phyloP scores from a whole-genome alignment of 345 rosid species.

The Pistacia integerrima region DNA sequence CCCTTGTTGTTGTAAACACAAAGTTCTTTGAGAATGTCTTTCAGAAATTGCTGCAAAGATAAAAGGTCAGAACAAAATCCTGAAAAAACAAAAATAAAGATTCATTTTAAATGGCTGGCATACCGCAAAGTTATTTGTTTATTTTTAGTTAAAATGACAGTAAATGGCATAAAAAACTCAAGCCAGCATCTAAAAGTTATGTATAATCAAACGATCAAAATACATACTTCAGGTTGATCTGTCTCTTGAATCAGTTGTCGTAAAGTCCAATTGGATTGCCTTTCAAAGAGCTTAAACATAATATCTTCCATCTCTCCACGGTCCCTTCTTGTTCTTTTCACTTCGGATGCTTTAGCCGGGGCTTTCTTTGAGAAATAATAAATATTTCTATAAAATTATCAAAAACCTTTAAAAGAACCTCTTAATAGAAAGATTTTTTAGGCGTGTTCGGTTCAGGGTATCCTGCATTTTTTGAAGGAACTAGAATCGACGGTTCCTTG shows the following conservation, averaged over 20 bases:
- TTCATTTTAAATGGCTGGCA: too few relatives aligned
- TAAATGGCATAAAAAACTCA: neutral
- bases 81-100: neutral
- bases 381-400: too few relatives aligned
- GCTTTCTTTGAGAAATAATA: slow-evolving; percentile 35
- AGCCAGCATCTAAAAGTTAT: neutral
- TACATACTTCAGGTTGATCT: slow-evolving; percentile 83
- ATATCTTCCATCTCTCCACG: slow-evolving; percentile 86
- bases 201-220: slow-evolving; percentile 9
- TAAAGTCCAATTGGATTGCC: slow-evolving; percentile 84
- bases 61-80: neutral
- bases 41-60: slow-evolving; percentile 72
- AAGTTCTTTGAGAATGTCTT: slow-evolving; percentile 80
- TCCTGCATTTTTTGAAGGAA: too few relatives aligned
- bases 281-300: slow-evolving; percentile 91
- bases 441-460: too few relatives aligned
- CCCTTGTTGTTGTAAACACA: slow-evolving; percentile 64
- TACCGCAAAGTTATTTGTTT: too few relatives aligned
- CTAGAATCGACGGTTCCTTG: too few relatives aligned
- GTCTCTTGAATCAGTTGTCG: slow-evolving; percentile 83
- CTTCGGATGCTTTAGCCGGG: slow-evolving; percentile 52
- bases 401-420: too few relatives aligned
- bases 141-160: neutral
- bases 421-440: too few relatives aligned
- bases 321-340: slow-evolving; percentile 85